Evolutionary conservation across 805 yeast species (phyloP).

Genomic region (Monosporozyma unispora): DNA sequence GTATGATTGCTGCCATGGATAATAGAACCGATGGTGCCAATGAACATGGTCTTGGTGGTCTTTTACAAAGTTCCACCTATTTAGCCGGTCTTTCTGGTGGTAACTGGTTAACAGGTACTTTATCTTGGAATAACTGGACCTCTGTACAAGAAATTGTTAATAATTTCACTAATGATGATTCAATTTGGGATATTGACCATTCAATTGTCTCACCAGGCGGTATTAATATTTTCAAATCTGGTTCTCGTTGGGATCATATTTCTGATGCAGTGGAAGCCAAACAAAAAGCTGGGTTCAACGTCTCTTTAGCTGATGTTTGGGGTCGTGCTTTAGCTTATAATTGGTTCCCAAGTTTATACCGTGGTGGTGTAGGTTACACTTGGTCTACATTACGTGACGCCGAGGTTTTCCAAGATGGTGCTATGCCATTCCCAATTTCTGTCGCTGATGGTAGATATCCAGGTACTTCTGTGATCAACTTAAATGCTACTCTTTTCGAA

Average conservation of each 20-base stretch:
- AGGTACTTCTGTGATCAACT: conserved; percentile 43
- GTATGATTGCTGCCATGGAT: conserved; percentile 75
- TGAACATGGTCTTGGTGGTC: conserved; percentile 58
- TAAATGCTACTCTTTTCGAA: conserved; percentile 62
- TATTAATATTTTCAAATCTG: conserved; percentile 42
- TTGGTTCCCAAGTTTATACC: conserved; percentile 51
- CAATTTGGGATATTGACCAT: conserved; percentile 62
- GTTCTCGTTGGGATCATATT: conserved; percentile 45
- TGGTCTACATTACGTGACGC: conserved; percentile 50
- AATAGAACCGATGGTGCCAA: conserved; percentile 52
- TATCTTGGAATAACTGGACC: conserved; percentile 65
- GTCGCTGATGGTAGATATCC: conserved; percentile 63
- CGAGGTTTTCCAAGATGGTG: conserved; percentile 49
- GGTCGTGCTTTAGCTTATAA: conserved; percentile 67
- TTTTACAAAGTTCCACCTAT: conserved; percentile 62
- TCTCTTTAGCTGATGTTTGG: conserved; percentile 73
- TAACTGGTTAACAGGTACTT: conserved; percentile 66
- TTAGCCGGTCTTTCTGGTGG: conserved; percentile 79
- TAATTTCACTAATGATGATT: conserved; percentile 27
- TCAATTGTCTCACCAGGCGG: conserved; percentile 60
- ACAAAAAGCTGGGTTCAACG: conserved; percentile 54
- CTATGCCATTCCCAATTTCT: conserved; percentile 66
- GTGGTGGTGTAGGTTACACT: conserved; percentile 56
- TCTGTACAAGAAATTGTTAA: conserved; percentile 52
- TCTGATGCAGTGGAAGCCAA: conserved; percentile 44